Conservation (phyloP, 495 filamentous ascomycete species). For the Xylaria flabelliformis region DNA sequence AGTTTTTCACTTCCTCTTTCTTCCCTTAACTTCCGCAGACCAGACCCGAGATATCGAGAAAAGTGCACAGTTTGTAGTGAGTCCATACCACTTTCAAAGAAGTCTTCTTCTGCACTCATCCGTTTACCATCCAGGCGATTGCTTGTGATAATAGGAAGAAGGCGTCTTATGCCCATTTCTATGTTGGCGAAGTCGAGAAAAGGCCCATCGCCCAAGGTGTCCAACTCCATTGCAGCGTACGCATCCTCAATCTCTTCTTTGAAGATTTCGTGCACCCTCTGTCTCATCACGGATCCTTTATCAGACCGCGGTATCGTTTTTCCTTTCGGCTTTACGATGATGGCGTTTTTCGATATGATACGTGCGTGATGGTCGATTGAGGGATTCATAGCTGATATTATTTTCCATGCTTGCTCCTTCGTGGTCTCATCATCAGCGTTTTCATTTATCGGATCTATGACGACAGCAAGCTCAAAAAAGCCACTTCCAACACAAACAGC, state of each 20-base stretch:
- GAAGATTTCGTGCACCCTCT: conserved; percentile 42
- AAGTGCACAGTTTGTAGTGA: conserved; percentile 45
- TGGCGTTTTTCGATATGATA: conserved; percentile 35
- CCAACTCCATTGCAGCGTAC: conserved; percentile 37
- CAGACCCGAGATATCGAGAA: conserved; percentile 33
- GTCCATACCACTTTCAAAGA: conserved; percentile 50
- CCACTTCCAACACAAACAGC: conserved; percentile 46
- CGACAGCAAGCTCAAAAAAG: conserved; percentile 44
- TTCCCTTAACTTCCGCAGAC: not conserved
- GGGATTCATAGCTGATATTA: conserved; percentile 31
- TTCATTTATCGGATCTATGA: conserved; percentile 39
- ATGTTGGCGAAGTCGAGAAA: conserved; percentile 25
- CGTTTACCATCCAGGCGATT: conserved; percentile 12
- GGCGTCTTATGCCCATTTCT: conserved; percentile 14
- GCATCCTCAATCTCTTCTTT: conserved; percentile 38
- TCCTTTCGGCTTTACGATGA: conserved; percentile 37
- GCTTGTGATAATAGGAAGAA: conserved; percentile 10
- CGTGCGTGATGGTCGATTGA: conserved; percentile 42
- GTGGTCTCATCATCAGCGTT: conserved; percentile 22
- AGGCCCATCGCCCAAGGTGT: conserved; percentile 2
- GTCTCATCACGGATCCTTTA: conserved; percentile 46
- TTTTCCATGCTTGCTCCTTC: conserved; percentile 39
- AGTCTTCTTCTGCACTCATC: conserved; percentile 34
- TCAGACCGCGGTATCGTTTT: conserved; percentile 42
- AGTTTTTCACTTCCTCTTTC: not conserved